Evolutionary conservation across 345 rosid genomes (phyloP).

Genomic region (Nasturtium officinale): DNA sequence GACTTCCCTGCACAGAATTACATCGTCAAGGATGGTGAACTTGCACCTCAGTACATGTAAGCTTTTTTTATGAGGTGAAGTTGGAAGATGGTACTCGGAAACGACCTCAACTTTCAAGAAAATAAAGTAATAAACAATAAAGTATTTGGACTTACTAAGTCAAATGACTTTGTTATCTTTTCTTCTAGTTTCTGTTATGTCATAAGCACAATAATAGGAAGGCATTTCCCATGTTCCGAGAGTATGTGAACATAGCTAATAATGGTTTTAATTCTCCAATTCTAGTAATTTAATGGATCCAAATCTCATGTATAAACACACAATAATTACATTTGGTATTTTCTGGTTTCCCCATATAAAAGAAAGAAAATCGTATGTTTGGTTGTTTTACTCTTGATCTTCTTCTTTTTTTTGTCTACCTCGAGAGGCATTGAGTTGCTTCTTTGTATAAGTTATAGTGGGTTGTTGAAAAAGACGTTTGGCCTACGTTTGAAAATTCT

Average conservation of each 20-base stretch:
- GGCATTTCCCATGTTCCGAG: not conserved
- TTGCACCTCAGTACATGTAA: conserved; percentile 83
- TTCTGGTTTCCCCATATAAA: not conserved
- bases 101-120: conserved; percentile 10
- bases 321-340: not conserved
- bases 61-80: not conserved
- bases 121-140: not conserved
- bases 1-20: conserved; percentile 77
- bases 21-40: conserved; percentile 81
- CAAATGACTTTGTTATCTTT: not conserved
- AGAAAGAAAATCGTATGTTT: not conserved
- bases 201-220: not conserved
- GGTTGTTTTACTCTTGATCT: not conserved
- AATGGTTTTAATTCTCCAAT: not conserved
- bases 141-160: not conserved
- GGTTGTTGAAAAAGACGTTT: not conserved
- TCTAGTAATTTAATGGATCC: not conserved
- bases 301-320: not conserved
- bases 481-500: not conserved
- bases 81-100: not conserved
- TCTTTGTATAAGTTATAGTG: not conserved
- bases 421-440: not conserved
- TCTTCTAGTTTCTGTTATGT: not conserved
- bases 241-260: not conserved
- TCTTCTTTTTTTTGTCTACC: not conserved